Evolutionary conservation across 192 early-diverging fungal species (phyloP).

Genomic region (Physocladia obscura): DNA sequence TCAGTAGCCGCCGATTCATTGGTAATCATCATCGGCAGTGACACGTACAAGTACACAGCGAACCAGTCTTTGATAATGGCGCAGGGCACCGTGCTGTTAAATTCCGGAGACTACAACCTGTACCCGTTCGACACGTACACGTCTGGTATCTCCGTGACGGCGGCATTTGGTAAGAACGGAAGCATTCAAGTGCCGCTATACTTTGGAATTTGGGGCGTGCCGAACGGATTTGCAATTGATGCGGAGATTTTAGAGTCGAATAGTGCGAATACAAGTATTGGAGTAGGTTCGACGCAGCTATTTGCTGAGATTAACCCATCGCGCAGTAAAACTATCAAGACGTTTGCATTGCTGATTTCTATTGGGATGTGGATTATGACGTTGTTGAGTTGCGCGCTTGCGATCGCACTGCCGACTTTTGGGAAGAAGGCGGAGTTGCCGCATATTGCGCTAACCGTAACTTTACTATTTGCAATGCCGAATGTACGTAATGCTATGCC

Average conservation of each 20-base stretch:
- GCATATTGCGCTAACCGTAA: neutral
- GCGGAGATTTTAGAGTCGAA: neutral
- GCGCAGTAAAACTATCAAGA: neutral
- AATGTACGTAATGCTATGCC: slow-evolving; percentile 6
- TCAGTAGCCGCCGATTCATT: neutral
- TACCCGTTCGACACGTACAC: slow-evolving; percentile 9
- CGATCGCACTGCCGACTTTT: neutral
- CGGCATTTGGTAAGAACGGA: neutral
- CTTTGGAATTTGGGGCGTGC: neutral
- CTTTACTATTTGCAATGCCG: slow-evolving; percentile 15
- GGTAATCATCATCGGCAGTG: neutral
- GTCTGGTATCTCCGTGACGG: neutral
- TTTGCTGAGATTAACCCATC: neutral
- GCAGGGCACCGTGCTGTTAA: neutral
- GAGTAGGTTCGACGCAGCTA: neutral
- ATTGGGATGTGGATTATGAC: slow-evolving; percentile 4
- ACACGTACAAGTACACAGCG: neutral
- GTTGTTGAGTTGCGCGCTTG: neutral
- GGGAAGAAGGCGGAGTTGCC: neutral
- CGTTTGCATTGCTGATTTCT: neutral
- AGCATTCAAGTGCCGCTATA: neutral
- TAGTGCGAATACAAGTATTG: neutral
- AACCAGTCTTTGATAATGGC: neutral
- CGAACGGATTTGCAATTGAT: neutral
- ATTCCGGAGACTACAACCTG: neutral